These are phyloP conservation scores for Orbilia javanica DNA, from an alignment of 2,329 filamentous ascomycete species.

Conservation along the genomic window DNA sequence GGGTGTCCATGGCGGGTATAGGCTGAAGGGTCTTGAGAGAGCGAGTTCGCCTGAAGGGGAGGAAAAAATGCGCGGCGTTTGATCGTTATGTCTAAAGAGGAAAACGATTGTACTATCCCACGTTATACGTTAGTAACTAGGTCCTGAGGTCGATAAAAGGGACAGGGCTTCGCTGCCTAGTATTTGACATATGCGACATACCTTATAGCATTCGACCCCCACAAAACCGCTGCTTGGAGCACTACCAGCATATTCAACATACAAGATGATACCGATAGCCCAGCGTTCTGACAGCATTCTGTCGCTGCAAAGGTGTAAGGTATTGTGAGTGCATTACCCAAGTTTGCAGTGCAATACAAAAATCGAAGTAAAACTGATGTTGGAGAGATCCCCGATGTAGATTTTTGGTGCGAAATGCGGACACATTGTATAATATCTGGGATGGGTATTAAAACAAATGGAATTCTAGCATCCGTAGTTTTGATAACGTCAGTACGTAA, in stretches of 20 bases:
- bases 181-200: background rate
- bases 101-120: slow-evolving; percentile 33
- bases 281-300: slow-evolving; percentile 38
- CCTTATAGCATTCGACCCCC: slow-evolving; percentile 42
- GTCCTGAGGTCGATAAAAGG: background rate
- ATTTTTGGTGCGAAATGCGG: slow-evolving; percentile 33
- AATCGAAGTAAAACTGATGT: slow-evolving; percentile 44
- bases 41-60: slow-evolving; percentile 32
- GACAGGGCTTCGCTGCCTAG: background rate
- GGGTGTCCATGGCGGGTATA: slow-evolving; percentile 51
- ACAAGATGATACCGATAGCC: slow-evolving; percentile 21
- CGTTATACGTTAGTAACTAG: background rate
- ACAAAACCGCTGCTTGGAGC: slow-evolving; percentile 31
- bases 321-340: slow-evolving; percentile 53
- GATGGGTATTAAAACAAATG: slow-evolving; percentile 43
- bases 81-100: slow-evolving; percentile 26
- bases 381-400: slow-evolving; percentile 44
- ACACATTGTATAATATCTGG: slow-evolving; percentile 50
- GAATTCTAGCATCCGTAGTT: slow-evolving; percentile 5
- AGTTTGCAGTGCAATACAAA: slow-evolving; percentile 45
- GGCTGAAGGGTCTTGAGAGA: slow-evolving; percentile 19
- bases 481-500: slow-evolving; percentile 11
- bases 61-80: slow-evolving; percentile 31
- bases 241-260: slow-evolving; percentile 39
- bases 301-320: slow-evolving; percentile 51